phyloP scores from a whole-genome alignment of 2,329 filamentous ascomycete species.

The Fusarium duplospermum region DNA sequence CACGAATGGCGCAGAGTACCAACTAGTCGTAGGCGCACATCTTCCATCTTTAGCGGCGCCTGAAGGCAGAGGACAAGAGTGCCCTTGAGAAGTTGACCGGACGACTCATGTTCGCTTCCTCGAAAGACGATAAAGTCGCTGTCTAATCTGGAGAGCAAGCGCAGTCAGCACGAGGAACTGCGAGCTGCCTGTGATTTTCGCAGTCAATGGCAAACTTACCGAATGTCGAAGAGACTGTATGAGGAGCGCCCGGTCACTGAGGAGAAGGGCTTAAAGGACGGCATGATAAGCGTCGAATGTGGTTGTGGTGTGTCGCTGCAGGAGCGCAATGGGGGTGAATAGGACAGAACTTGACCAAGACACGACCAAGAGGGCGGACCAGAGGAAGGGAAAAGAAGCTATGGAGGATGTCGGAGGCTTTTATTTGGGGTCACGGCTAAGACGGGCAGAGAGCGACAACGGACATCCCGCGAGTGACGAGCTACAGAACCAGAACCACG shows the following conservation, averaged over 20 bases:
- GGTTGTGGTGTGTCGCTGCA: conserved; percentile 28
- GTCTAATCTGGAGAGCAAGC: conserved; percentile 68
- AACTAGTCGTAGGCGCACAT: conserved; percentile 77
- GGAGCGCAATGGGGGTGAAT: conserved; percentile 15
- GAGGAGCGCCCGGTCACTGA: conserved; percentile 63
- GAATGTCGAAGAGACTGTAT: conserved; percentile 68
- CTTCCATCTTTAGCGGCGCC: conserved; percentile 75
- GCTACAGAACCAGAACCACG: conserved; percentile 31
- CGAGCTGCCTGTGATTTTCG: not conserved
- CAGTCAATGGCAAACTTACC: conserved; percentile 53
- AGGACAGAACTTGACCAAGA: conserved; percentile 23
- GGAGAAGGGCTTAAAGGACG: conserved; percentile 67
- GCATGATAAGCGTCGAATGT: conserved; percentile 55
- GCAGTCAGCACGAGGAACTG: conserved; percentile 8
- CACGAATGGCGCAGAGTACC: conserved; percentile 76
- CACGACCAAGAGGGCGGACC: conserved; percentile 36
- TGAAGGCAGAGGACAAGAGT: conserved; percentile 79
- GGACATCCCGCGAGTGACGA: conserved; percentile 31
- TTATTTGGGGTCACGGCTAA: conserved; percentile 42
- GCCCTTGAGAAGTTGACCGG: conserved; percentile 80
- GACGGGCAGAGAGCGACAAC: conserved; percentile 21
- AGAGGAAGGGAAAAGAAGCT: conserved; percentile 32
- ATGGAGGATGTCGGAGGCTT: conserved; percentile 42
- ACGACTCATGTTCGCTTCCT: conserved; percentile 78
- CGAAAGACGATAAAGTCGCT: conserved; percentile 84